Evolutionary conservation across 2,329 filamentous ascomycete genomes (phyloP), one percentile per base, ranked within the genome.

Genomic region (Aspergillus luchuensis): DNA sequence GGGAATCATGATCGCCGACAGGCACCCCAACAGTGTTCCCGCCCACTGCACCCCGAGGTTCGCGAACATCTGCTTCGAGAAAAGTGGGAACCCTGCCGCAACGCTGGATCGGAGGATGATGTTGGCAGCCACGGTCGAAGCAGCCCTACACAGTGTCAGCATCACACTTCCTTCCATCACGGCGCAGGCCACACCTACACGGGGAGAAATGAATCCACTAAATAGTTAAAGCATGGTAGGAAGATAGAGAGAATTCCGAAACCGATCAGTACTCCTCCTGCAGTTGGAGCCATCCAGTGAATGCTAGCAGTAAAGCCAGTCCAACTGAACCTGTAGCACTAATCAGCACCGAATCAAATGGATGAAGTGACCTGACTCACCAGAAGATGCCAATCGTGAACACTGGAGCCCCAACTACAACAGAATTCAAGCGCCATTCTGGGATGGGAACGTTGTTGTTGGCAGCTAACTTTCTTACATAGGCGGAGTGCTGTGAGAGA

Each of bases 361-460:
- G 4, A 33, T 13, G 11, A 33, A 33, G 10, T 13, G 30, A 5
- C 4, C 4, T 53, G 50, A 28, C 49, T 8, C 39, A 69, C 88
- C 89, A 91, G 74, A 91, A 91, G 47, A 91, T 82, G n/a, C 89
- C 89, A 15, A 73, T 79, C 0, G 88, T 80, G 51, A 81, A 85
- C 0, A 78, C 66, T 1, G 82, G 73, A 30, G 82, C 82, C 3
- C 84, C 84, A 2, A 82, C 63, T 56, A 85, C 84, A 36, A 80
- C 79, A 7, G 81, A 79, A 0, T 82, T 80, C 1, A 86, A 71
- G 23, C 83, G 79, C 84, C 84, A 86, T 70, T 86, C 84, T 0
- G 84, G 84, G 1, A 85, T 73, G 0, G 83, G 82, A 1, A 82
- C 74, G 56, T 81, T 80, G 65, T 87, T 84, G 76, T 91, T 91